Conservation (phyloP, 257 asterid species). For the Gentiana macrophylla region DNA sequence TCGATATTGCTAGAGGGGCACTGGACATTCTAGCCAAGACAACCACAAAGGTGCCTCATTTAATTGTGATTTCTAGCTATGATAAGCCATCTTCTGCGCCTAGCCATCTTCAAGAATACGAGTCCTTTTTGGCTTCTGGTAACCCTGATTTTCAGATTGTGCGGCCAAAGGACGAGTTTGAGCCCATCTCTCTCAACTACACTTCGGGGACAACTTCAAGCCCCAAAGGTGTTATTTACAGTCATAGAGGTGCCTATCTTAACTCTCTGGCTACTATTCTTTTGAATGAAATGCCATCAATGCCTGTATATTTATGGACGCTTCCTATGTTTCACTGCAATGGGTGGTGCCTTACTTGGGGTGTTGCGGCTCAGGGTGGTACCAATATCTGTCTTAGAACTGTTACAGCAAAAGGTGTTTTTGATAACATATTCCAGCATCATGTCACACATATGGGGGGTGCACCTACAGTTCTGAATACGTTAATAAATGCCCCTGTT, state of each 20-base stretch:
- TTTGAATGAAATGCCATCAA: constrained; percentile 16
- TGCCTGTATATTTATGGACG: constrained; percentile 66
- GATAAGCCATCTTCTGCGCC: neutral
- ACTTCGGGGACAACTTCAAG: constrained; percentile 31
- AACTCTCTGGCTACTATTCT: constrained; percentile 22
- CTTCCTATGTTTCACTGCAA: constrained; percentile 90
- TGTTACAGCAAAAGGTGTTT: constrained; percentile 37
- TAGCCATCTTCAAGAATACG: constrained; percentile 10
- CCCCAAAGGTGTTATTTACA: constrained; percentile 28
- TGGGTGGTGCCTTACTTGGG: constrained; percentile 87
- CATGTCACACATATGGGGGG: constrained; percentile 78
- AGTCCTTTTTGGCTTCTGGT: constrained; percentile 18
- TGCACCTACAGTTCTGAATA: constrained; percentile 74
- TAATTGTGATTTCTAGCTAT: constrained; percentile 12
- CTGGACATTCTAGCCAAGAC: constrained; percentile 12
- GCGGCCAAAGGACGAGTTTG: constrained; percentile 21
- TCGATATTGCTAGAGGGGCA: constrained; percentile 17
- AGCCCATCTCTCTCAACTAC: constrained; percentile 26
- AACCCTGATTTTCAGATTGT: constrained; percentile 19
- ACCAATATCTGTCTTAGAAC: constrained; percentile 54
- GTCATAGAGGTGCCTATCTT: constrained; percentile 32
- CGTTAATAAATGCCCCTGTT: constrained; percentile 25
- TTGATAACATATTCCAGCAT: constrained; percentile 26
- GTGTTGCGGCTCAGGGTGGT: constrained; percentile 74
- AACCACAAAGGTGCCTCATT: constrained; percentile 7